A percentile compares a stretch with the other conserved stretches of the same genome.
Conservation (phyloP, 1,284 basidiomycete species). For the Ceratobasidium sp. region DNA sequence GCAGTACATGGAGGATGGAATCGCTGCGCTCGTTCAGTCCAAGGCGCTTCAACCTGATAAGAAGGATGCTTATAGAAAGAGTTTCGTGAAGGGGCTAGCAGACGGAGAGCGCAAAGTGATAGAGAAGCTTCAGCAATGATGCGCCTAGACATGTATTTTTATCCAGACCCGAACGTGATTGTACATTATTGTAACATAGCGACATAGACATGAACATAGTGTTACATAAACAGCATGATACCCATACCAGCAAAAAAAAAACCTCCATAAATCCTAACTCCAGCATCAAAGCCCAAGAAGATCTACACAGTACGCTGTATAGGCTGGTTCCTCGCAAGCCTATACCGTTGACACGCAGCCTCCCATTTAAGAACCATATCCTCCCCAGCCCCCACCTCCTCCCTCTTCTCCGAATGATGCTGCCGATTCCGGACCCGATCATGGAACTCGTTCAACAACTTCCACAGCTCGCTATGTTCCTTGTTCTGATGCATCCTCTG, state of each 20-base stretch:
- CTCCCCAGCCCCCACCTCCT: slow-evolving; percentile 10
- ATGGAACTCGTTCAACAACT: slow-evolving; percentile 39
- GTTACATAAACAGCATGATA: background rate
- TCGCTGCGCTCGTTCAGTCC: slow-evolving; percentile 58
- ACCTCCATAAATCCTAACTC: no score
- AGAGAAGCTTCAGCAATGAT: background rate
- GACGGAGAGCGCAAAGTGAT: slow-evolving; percentile 58
- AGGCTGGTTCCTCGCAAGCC: slow-evolving; percentile 6
- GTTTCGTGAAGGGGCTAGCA: slow-evolving; percentile 64
- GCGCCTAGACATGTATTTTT: no score
- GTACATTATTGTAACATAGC: background rate
- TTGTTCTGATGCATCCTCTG: slow-evolving; percentile 39
- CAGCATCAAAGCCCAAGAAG: no score
- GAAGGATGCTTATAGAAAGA: slow-evolving; percentile 62
- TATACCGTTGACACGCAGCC: slow-evolving; percentile 35
- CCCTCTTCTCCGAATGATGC: slow-evolving; percentile 27
- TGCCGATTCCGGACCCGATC: slow-evolving; percentile 36
- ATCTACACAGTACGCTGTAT: background rate
- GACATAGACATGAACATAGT: no score
- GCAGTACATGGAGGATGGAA: slow-evolving; percentile 71
- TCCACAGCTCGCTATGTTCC: slow-evolving; percentile 34
- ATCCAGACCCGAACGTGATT: no score
- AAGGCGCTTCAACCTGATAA: slow-evolving; percentile 59
- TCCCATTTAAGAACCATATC: slow-evolving; percentile 37
- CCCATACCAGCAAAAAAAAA: background rate